Percentiles rank a stretch among this genome's conserved stretches.
phyloP scores from a whole-genome alignment of 257 asterid genomes.

The Knoxia roxburghii region DNA sequence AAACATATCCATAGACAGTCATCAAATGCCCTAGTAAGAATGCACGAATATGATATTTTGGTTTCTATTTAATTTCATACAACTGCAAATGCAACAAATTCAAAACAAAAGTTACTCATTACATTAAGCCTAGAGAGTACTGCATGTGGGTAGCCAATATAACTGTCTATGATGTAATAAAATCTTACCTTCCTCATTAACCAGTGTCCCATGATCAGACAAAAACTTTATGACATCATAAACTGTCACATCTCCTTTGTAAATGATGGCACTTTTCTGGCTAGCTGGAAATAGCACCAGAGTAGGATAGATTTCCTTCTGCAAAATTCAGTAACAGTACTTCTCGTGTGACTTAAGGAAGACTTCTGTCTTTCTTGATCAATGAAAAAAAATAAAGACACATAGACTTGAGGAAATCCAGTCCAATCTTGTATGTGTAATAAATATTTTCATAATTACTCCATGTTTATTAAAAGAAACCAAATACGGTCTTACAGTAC shows the following conservation, averaged over 20 bases:
- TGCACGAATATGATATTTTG: no score
- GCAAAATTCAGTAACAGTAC: constrained; percentile 30
- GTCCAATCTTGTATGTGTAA: background rate
- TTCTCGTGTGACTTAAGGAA: background rate
- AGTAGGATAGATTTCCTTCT: constrained; percentile 85
- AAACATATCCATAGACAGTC: no score
- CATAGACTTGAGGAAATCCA: background rate
- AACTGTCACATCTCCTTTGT: constrained; percentile 70
- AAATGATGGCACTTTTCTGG: constrained; percentile 47
- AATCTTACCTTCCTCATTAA: constrained; percentile 55
- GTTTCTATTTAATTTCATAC: no score
- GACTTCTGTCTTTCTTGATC: background rate
- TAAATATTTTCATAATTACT: background rate
- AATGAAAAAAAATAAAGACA: background rate
- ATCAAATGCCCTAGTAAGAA: no score
- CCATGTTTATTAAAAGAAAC: background rate
- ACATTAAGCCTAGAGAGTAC: background rate
- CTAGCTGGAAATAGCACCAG: constrained; percentile 74
- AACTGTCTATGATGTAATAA: constrained; percentile 13
- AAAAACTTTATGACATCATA: constrained; percentile 63
- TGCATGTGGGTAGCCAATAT: background rate
- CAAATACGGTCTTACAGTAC: background rate
- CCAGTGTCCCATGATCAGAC: constrained; percentile 58
- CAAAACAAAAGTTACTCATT: background rate
- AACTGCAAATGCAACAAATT: background rate